phyloP scores from a whole-genome alignment of 306 rosid species.

The Vachellia pachyceras region DNA sequence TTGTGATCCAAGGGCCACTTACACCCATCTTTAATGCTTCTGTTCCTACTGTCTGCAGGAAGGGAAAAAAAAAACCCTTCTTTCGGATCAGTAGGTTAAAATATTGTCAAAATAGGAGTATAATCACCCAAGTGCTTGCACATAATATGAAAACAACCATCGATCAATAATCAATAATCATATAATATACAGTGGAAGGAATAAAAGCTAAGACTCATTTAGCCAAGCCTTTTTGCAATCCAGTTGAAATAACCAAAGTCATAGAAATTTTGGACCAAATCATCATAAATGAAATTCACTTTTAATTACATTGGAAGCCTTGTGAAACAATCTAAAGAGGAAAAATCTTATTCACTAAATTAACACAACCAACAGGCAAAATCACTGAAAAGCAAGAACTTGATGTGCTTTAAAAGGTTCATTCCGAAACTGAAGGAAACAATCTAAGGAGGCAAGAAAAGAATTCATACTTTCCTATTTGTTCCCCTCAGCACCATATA shows the following conservation, averaged over 20 bases:
- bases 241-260: not conserved
- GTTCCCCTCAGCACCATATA: conserved; percentile 96
- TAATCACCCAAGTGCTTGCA: conserved; percentile 19
- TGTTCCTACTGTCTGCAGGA: conserved; percentile 87
- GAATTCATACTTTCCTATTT: conserved; percentile 77
- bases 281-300: no score
- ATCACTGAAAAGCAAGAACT: conserved; percentile 28
- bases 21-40: conserved; percentile 84
- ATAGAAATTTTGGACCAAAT: not conserved
- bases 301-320: no score
- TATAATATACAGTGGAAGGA: conserved; percentile 9
- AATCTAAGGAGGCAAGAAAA: conserved; percentile 30
- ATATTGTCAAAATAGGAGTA: conserved; percentile 16
- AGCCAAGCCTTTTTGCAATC: conserved; percentile 17
- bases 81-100: conserved; percentile 31
- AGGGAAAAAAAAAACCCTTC: conserved; percentile 14
- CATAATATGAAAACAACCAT: conserved; percentile 24
- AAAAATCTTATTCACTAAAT: not conserved
- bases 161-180: not conserved
- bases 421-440: conserved; percentile 22
- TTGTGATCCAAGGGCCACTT: conserved; percentile 89
- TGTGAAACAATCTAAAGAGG: no score
- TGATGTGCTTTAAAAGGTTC: conserved; percentile 31
- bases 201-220: conserved; percentile 1
- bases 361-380: not conserved